These are phyloP conservation scores for Scutellaria galericulata DNA, from an alignment of 257 asterid genomes.

Conservation along the genomic window DNA sequence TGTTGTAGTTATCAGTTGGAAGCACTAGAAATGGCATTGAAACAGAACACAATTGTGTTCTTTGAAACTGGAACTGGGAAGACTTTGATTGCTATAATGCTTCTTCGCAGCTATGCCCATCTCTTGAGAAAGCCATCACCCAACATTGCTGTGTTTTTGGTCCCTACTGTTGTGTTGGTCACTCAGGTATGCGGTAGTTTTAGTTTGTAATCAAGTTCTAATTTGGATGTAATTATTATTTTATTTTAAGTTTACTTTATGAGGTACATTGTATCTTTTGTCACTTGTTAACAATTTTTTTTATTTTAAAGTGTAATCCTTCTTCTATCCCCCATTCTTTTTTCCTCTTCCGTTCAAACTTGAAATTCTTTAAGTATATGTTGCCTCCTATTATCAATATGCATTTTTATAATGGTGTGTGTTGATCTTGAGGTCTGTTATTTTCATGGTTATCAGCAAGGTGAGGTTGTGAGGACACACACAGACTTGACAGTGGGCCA, in stretches of 20 bases:
- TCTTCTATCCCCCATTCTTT: not conserved
- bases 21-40: constrained; percentile 69
- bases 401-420: not conserved
- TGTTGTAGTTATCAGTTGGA: constrained; percentile 77
- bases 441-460: constrained; percentile 59
- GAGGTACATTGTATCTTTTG: not conserved
- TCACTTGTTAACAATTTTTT: not conserved
- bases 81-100: constrained; percentile 84
- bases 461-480: constrained; percentile 49
- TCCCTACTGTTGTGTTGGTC: constrained; percentile 80
- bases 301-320: not conserved
- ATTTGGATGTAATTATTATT: not conserved
- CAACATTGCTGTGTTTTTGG: constrained; percentile 74
- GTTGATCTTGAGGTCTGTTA: constrained; percentile 16
- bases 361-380: not conserved
- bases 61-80: constrained; percentile 89
- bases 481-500: constrained; percentile 79
- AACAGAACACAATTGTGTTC: constrained; percentile 72
- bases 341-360: not conserved
- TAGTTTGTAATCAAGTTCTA: constrained; percentile 10
- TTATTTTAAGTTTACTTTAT: not conserved
- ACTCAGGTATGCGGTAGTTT: constrained; percentile 53
- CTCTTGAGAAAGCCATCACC: constrained; percentile 65
- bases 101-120: constrained; percentile 66
- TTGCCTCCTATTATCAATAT: constrained; percentile 1